These are phyloP conservation scores for Jaapia argillacea DNA, from an alignment of 768 basidiomycete genomes.

Conservation along the genomic window DNA sequence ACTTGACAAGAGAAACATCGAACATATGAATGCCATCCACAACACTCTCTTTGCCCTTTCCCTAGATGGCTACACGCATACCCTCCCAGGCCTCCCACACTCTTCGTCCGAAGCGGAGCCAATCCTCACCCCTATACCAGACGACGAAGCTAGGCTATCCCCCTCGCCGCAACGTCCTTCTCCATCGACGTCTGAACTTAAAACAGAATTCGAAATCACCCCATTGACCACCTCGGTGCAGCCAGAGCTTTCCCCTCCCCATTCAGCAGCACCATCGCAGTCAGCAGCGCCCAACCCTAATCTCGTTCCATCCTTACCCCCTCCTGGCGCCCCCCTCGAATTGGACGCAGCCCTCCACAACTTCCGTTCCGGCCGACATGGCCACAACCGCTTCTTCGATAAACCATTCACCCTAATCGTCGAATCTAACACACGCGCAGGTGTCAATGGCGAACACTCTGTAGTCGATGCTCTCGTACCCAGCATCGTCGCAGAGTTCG, in stretches of 20 bases:
- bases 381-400: slow-evolving; percentile 84
- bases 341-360: slow-evolving; percentile 72
- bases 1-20: slow-evolving; percentile 54
- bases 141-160: no score
- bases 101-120: no score
- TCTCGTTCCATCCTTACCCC: slow-evolving; percentile 5
- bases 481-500: slow-evolving; percentile 78
- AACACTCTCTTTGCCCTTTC: slow-evolving; percentile 73
- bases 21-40: slow-evolving; percentile 53
- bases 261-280: no score
- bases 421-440: slow-evolving; percentile 77
- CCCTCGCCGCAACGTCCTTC: no score
- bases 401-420: slow-evolving; percentile 78
- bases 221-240: no score
- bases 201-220: no score
- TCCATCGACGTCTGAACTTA: no score
- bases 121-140: no score
- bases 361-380: slow-evolving; percentile 53
- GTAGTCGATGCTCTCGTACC: slow-evolving; percentile 87
- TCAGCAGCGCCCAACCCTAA: no score
- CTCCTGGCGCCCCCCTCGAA: slow-evolving; percentile 17
- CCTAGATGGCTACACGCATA: slow-evolving; percentile 65
- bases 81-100: slow-evolving; percentile 26
- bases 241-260: no score
- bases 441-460: slow-evolving; percentile 86